phyloP scores from a whole-genome alignment of 768 basidiomycete genomes.

The Pulveroboletus sp. region DNA sequence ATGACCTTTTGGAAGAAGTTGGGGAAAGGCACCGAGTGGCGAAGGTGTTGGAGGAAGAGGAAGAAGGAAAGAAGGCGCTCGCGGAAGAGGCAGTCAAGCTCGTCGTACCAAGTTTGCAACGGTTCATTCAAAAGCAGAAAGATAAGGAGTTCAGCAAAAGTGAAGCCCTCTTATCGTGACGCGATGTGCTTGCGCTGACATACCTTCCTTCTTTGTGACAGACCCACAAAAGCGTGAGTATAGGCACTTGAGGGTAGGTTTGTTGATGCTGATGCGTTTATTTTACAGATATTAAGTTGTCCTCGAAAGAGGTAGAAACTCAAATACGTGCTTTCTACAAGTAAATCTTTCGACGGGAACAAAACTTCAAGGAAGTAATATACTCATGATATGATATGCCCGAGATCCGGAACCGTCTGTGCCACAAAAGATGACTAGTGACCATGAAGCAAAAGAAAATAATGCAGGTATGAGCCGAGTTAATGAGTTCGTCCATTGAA shows the following conservation, averaged over 20 bases:
- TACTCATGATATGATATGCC: not conserved
- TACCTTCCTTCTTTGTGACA: conserved; percentile 13
- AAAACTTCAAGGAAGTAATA: not conserved
- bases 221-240: conserved; percentile 52
- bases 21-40: conserved; percentile 69
- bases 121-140: conserved; percentile 68
- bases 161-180: conserved; percentile 31
- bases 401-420: not conserved
- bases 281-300: conserved; percentile 70
- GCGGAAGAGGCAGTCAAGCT: conserved; percentile 73
- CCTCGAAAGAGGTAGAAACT: conserved; percentile 66
- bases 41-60: conserved; percentile 67
- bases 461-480: not conserved
- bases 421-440: too few species aligned
- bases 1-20: conserved; percentile 74
- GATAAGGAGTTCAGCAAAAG: conserved; percentile 87
- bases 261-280: conserved; percentile 9
- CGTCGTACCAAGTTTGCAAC: conserved; percentile 67
- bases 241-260: not conserved
- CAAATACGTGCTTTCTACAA: conserved; percentile 63
- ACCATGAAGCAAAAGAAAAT: not conserved
- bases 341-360: conserved; percentile 5
- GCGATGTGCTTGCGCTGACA: conserved; percentile 2
- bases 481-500: not conserved
- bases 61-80: conserved; percentile 51